phyloP scores from a whole-genome alignment of 2,329 filamentous ascomycete genomes.

The Harringtonia aguacate region DNA sequence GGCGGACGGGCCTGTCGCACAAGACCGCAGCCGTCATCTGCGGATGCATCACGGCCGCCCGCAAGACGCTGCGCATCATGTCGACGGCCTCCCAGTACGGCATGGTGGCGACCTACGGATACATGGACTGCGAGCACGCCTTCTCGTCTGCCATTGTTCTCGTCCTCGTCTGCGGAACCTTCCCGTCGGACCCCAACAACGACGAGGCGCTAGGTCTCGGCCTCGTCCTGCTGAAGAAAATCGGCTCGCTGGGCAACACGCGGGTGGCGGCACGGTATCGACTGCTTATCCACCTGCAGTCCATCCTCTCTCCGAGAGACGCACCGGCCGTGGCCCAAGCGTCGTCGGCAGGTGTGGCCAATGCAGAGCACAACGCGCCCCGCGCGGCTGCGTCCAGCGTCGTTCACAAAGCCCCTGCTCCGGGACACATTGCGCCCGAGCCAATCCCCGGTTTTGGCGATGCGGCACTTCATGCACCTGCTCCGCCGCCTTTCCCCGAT shows the following conservation, averaged over 20 bases:
- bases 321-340: neutral
- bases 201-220: constrained; percentile 30
- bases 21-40: constrained; percentile 40
- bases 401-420: neutral
- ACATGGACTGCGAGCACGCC: constrained; percentile 45
- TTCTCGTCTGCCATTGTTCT: constrained; percentile 43
- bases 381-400: neutral
- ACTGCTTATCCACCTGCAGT: constrained; percentile 15
- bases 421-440: neutral
- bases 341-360: neutral
- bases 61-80: constrained; percentile 37
- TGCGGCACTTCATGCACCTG: too few relatives aligned
- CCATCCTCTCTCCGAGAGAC: constrained; percentile 1
- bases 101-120: constrained; percentile 44
- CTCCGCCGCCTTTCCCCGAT: too few relatives aligned
- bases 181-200: constrained; percentile 32
- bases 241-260: constrained; percentile 41
- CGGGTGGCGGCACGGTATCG: constrained; percentile 29
- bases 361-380: neutral
- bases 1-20: constrained; percentile 34
- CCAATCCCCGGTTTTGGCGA: too few relatives aligned
- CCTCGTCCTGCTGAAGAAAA: constrained; percentile 33
- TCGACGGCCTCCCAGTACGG: constrained; percentile 34
- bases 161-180: constrained; percentile 42
- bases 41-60: constrained; percentile 39